A percentile compares a stretch with the other conserved stretches of the same genome.
phyloP scores from a whole-genome alignment of 176 grass and related monocot genomes.

The Cenchrus americanus region DNA sequence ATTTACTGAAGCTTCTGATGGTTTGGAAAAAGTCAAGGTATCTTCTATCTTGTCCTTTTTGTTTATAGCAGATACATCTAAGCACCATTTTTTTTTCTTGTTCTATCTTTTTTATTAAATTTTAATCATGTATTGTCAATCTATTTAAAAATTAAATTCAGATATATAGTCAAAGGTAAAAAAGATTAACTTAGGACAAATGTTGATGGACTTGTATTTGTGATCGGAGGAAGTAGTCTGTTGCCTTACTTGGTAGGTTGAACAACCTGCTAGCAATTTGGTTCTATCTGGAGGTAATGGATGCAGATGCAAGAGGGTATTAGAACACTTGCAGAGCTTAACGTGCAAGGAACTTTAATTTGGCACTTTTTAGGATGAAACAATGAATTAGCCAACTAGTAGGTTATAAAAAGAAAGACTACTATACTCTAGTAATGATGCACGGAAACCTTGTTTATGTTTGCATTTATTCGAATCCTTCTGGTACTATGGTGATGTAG shows the following conservation, averaged over 20 bases:
- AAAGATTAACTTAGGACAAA: neutral
- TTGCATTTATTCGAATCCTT: neutral
- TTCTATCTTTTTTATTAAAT: conserved; percentile 21
- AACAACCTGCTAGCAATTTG: neutral
- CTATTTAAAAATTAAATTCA: neutral
- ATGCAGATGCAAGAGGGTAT: neutral
- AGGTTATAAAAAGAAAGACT: neutral
- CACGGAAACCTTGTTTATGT: conserved; percentile 1
- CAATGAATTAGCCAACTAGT: neutral
- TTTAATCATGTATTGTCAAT: neutral
- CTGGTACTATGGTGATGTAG: conserved; percentile 4
- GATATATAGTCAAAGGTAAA: neutral
- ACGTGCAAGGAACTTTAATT: conserved; percentile 19
- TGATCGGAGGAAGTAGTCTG: neutral
- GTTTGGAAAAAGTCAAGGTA: conserved; percentile 83
- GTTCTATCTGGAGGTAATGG: neutral
- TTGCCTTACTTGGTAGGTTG: neutral
- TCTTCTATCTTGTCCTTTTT: conserved; percentile 19
- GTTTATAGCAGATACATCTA: neutral
- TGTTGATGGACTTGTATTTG: neutral
- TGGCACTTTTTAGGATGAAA: neutral
- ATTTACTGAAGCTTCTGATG: conserved; percentile 75
- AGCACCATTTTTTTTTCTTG: neutral
- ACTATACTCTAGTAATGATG: neutral
- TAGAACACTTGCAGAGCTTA: neutral